These are phyloP conservation scores for Aureobasidium lini DNA, from an alignment of 2,329 filamentous ascomycete genomes.

Conservation along the genomic window DNA sequence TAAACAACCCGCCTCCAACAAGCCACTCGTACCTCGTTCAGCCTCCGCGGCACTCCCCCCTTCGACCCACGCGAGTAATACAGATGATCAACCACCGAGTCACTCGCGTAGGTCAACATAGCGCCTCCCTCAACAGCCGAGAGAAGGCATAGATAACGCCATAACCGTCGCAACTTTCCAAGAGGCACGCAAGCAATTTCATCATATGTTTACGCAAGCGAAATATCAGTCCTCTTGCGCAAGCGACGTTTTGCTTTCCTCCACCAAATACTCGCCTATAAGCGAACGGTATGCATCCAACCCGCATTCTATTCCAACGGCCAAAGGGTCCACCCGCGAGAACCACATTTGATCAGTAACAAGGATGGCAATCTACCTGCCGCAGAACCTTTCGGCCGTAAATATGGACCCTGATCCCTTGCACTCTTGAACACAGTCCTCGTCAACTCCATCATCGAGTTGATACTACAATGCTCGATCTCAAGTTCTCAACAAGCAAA, in stretches of 20 bases:
- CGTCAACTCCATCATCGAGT: not conserved
- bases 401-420: not conserved
- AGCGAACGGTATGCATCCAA: constrained; percentile 2
- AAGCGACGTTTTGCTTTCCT: not conserved
- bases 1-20: not conserved
- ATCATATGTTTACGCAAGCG: not conserved
- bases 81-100: not conserved
- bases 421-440: too few relatives aligned
- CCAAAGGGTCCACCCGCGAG: not conserved
- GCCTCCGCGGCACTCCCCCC: not conserved
- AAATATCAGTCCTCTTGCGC: not conserved
- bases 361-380: not conserved
- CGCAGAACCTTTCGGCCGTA: not conserved
- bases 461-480: not conserved
- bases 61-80: not conserved
- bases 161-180: not conserved
- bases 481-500: not conserved
- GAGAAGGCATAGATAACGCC: not conserved
- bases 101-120: not conserved
- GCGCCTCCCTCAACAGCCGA: too few relatives aligned
- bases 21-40: too few relatives aligned
- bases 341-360: not conserved
- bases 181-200: not conserved
- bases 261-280: not conserved
- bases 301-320: not conserved